Base-by-base conservation (phyloP, 2,329 filamentous ascomycete genomes). In the Nigrospora osmanthi region DNA sequence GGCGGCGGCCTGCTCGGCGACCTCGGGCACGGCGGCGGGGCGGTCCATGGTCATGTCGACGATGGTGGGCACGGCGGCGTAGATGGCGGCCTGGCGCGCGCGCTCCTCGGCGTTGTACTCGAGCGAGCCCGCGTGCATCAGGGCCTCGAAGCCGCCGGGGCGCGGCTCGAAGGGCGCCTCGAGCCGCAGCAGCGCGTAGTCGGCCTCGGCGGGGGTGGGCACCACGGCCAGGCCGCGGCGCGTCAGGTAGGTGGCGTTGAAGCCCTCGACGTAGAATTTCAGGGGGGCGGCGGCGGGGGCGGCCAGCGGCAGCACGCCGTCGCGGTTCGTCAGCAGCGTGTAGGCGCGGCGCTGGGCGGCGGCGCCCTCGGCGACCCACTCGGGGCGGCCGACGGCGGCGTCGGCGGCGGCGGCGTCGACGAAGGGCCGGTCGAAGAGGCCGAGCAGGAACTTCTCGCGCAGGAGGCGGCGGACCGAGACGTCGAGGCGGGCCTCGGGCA, bases 361-460 rank as follows among this genome's bases (percentile, higher is more conserved):
- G 32, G 57, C 53, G 28, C 67, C 68, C 0, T 63, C 48, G 2
- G 57, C 53, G 10, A 58, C 52, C 48, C 73, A 75, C 46, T 70
- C 66, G 11, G 61, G 54, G 32, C 69, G 69, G 4, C 71, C 72
- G 15, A 73, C 71, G 3, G 69, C 52, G 3, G 58, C 55, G 1
- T 56, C 60, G 0, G 70, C 71, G 1, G 57, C 60, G 1, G 68
- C 66, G 1, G 62, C 59, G 46, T 77, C 69, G 5, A 76, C 67
- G 37, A 71, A 76, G 0, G 70, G 72, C 40, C 70, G 66, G 12
- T 76, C 72, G 41, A 76, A 77, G 9, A 76, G 65, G 3, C 73
- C 73, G 0, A 76, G 63, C 4, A 64, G 42, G 50, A 76, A 76
- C 54, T 76, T 77, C 48, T 77, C 73, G 30, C 56, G 59, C 4